Evolutionary conservation across 345 rosid species (phyloP), one percentile per base, ranked within the genome.

Genomic region (Salix suchowensis): DNA sequence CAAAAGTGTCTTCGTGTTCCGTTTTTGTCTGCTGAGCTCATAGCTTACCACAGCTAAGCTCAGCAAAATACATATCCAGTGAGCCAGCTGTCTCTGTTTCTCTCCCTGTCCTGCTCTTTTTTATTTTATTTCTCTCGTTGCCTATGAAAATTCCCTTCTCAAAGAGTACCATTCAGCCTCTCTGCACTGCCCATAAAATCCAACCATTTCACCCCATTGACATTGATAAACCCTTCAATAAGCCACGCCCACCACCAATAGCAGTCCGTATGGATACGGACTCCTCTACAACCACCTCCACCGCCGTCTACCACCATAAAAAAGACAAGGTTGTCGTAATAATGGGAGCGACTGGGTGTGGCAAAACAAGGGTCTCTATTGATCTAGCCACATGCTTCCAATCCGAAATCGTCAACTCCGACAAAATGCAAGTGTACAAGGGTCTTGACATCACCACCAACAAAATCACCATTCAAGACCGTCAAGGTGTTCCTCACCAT

Each of bases 321-420:
- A 87, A 85, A 69, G 91, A 86, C n/a, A 96, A 91, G 84, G 65
- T 91, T 40, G 73, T 93, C 14, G 95, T 94, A 42, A 84, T 94
- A 75, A 76, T 96, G 89, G 99, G 98, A 19, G 97, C 98, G 24
- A 94, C 97, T 58, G 97, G 98, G 15, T 83, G 89, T 23, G 99
- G 98, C 10, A 96, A 94, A 79, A 87, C 98, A 21, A 71, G 78
- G 6, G 97, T 92, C 19, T 96, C 97, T 60, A 72, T 96, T 85
- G 97, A 96, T 85, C 89, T 94, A 19, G 94, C 91, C 44, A 71
- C 84, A 68, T 77, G 76, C 28, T 85, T 82, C 48, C 82, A 79
- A 46, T 76, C 89, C 9, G 94, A 96, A 82, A 81, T 96, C 80
- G 82, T 96, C 28, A 96, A 96, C 91, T 83, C 95, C 26, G 97